Percentiles rank a stretch among this genome's conserved stretches.
These are phyloP conservation scores for Monosporascus sp. DNA, from an alignment of 2,329 filamentous ascomycete genomes.

Conservation along the genomic window DNA sequence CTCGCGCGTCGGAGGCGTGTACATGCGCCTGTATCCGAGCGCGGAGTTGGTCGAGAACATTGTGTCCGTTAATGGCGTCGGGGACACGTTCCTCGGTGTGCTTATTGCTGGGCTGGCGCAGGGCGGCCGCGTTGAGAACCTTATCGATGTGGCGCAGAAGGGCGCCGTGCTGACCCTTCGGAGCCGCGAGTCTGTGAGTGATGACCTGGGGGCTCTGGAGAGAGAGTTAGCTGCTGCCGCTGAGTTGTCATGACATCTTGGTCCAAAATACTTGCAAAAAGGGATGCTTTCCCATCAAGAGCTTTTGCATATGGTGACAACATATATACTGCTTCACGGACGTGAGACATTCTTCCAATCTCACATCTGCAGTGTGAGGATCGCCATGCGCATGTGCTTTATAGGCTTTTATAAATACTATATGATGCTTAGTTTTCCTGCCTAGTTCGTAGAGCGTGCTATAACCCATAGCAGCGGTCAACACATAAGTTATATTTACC, in stretches of 20 bases:
- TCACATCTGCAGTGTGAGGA: too few species aligned
- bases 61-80: slow-evolving; percentile 88
- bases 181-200: slow-evolving; percentile 68
- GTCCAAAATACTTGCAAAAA: not conserved
- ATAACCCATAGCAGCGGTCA: not conserved
- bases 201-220: slow-evolving; percentile 43
- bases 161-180: slow-evolving; percentile 75
- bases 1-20: slow-evolving; percentile 65
- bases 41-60: slow-evolving; percentile 64
- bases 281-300: not conserved
- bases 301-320: not conserved
- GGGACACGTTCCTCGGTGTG: slow-evolving; percentile 86
- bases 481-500: not conserved
- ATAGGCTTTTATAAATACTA: too few species aligned
- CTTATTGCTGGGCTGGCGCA: slow-evolving; percentile 72
- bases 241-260: not conserved
- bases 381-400: too few species aligned
- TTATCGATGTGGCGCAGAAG: slow-evolving; percentile 75
- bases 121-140: slow-evolving; percentile 48
- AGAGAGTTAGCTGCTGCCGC: slow-evolving; percentile 28
- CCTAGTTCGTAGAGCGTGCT: slow-evolving; percentile 1
- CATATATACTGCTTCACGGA: too few species aligned
- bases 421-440: not conserved
- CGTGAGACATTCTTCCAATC: too few species aligned
- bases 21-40: slow-evolving; percentile 69